Evolutionary conservation across 768 basidiomycete genomes (phyloP).

Genomic region (Porphyrellus cyaneotinctus): DNA sequence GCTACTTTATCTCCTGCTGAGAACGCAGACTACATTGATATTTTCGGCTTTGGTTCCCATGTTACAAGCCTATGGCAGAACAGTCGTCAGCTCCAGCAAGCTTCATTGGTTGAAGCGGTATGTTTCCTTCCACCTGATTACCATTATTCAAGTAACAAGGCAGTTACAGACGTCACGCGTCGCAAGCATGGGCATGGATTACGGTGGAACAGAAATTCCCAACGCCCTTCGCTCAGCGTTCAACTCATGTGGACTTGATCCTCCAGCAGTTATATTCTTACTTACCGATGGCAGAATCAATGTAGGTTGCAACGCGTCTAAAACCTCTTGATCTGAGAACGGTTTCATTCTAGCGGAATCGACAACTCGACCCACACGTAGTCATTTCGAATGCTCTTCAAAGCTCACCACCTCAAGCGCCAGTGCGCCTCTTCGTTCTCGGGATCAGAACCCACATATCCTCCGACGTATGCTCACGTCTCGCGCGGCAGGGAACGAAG

Average conservation of each 20-base stretch:
- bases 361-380: constrained; percentile 16
- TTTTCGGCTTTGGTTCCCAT: constrained; percentile 48
- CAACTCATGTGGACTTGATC: constrained; percentile 26
- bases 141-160: constrained; percentile 15
- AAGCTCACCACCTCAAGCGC: constrained; percentile 26
- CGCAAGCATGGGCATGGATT: constrained; percentile 37
- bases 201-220: constrained; percentile 50
- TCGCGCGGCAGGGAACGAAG: constrained; percentile 56
- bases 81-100: constrained; percentile 32
- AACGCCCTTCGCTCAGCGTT: constrained; percentile 40
- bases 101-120: constrained; percentile 37
- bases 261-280: constrained; percentile 50
- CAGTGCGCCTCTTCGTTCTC: constrained; percentile 51
- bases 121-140: not conserved
- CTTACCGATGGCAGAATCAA: constrained; percentile 55
- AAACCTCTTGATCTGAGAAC: not conserved
- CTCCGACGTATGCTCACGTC: constrained; percentile 46
- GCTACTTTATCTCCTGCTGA: constrained; percentile 48
- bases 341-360: not conserved
- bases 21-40: constrained; percentile 43
- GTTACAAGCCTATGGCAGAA: constrained; percentile 33
- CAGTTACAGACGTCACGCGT: constrained; percentile 38
- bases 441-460: constrained; percentile 54
- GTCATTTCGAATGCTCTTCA: constrained; percentile 33
- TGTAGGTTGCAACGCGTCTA: not conserved